Base-by-base conservation (phyloP, 305 asterid species). In the Nicotiana rustica region DNA sequence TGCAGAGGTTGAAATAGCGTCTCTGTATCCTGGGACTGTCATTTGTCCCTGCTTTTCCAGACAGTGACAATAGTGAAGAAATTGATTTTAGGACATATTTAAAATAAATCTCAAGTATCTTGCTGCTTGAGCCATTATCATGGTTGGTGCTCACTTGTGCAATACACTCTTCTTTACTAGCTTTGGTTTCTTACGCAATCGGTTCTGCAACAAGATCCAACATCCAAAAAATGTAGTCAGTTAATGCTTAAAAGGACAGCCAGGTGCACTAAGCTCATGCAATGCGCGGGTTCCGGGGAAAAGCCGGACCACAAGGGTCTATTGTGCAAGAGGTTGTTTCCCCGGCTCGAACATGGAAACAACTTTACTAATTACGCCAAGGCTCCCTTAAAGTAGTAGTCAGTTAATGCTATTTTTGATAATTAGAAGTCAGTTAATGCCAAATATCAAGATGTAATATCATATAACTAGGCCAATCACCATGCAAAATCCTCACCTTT, bases 181-280 rank as follows among this genome's bases (percentile, higher is more conserved):
- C 89, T 92, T 94, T n/a, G 92, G 75, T 86, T 96, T 94, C 96
- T 91, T 96, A 17, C 91, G 92, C 64, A 87, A 84, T 0, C 92
- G 95, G 86, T 91, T 83, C 99, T 94, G 92, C 81, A 78, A 81
- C 35, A 31, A 52, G 67, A 81, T 67, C 31, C 31, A 44, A 67
- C 49, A 59, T 33, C 38, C 71, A 61, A 8, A 49, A 21, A 38
- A n/a, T 12, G 35, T 33, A 3, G 35, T 33, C 4, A 33, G 35
- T 33, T 33, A 33, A 33, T 33, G 35, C 35, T 33, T 49, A 17
- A 33, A 33, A 33, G 35, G 35, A 33, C 35, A 33, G 35, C 35
- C 4, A 3, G 35, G 35, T 33, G 4, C 35, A 33, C 4, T 33
- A 33, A 33, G 35, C 35, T 3, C 35, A 3, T 4, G 35, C 35